Conservation (phyloP, 2,329 filamentous ascomycete species). For the Ceratocystis colombiana region DNA sequence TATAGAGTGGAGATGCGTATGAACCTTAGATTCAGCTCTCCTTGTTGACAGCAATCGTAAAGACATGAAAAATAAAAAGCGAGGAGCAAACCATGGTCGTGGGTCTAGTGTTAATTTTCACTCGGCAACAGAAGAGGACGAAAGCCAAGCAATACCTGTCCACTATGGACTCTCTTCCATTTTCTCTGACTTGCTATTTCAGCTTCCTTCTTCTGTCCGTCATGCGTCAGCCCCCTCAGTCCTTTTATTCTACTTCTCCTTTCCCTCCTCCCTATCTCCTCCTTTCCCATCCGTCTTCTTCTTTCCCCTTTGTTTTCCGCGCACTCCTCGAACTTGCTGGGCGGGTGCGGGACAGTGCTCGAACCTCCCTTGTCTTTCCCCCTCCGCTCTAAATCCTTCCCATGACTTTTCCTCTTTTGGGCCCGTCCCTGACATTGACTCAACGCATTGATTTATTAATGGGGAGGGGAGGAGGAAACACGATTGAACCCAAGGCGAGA, state of each 20-base stretch:
- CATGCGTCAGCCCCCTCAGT: not conserved
- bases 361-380: slow-evolving; percentile 8
- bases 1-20: not conserved
- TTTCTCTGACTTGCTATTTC: not conserved
- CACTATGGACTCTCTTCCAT: not conserved
- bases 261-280: not conserved
- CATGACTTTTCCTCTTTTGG: slow-evolving; percentile 9
- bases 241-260: not conserved
- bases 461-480: not conserved
- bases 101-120: no score
- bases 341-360: not conserved
- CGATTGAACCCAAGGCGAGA: not conserved
- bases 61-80: no score
- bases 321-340: not conserved
- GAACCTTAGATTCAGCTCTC: no score
- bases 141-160: not conserved
- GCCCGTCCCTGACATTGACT: slow-evolving; percentile 9
- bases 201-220: not conserved
- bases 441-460: not conserved
- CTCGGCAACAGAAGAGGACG: no score
- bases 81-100: no score
- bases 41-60: no score
- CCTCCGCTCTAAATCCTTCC: slow-evolving; percentile 16
- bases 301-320: not conserved
- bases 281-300: not conserved